These are phyloP conservation scores for Serendipita sp. DNA, from an alignment of 768 basidiomycete species.

Conservation along the genomic window DNA sequence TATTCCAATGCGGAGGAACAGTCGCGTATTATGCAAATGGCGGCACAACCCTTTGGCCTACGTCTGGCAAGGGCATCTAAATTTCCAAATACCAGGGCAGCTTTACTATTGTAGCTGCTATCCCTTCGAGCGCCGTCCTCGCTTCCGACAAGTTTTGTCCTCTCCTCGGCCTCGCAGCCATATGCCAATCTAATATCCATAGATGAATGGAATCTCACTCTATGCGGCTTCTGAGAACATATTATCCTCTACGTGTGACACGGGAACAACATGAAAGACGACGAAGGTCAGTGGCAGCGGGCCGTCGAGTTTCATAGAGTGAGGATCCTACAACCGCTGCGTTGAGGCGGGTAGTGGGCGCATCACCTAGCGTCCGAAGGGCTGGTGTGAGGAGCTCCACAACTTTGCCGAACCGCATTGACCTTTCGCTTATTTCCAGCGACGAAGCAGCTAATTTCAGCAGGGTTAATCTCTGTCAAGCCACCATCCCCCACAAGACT, in stretches of 20 bases:
- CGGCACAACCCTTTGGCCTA: slow-evolving; percentile 39
- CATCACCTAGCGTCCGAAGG: too few species aligned
- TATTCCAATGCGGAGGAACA: slow-evolving; percentile 18
- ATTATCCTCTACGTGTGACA: slow-evolving; percentile 46
- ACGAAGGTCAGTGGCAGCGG: background rate
- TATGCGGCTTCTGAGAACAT: slow-evolving; percentile 38
- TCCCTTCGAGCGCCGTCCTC: slow-evolving; percentile 38
- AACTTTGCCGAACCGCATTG: too few species aligned
- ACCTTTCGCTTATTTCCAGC: too few species aligned
- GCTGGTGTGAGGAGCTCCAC: too few species aligned
- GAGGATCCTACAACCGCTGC: too few species aligned
- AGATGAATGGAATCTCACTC: slow-evolving; percentile 32
- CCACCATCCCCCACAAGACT: too few species aligned
- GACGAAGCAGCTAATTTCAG: too few species aligned
- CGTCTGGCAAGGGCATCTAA: slow-evolving; percentile 24
- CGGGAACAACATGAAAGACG: slow-evolving; percentile 32
- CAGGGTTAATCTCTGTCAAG: too few species aligned
- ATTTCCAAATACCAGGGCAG: slow-evolving; percentile 34
- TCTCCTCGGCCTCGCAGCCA: background rate
- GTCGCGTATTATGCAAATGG: slow-evolving; percentile 34
- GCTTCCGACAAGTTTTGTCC: slow-evolving; percentile 40
- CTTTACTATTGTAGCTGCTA: slow-evolving; percentile 32
- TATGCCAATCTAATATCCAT: background rate
- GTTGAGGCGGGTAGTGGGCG: too few species aligned
- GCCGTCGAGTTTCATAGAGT: too few species aligned